Evolutionary conservation across 345 rosid species (phyloP).

Genomic region (Gossypium ekmanianum): DNA sequence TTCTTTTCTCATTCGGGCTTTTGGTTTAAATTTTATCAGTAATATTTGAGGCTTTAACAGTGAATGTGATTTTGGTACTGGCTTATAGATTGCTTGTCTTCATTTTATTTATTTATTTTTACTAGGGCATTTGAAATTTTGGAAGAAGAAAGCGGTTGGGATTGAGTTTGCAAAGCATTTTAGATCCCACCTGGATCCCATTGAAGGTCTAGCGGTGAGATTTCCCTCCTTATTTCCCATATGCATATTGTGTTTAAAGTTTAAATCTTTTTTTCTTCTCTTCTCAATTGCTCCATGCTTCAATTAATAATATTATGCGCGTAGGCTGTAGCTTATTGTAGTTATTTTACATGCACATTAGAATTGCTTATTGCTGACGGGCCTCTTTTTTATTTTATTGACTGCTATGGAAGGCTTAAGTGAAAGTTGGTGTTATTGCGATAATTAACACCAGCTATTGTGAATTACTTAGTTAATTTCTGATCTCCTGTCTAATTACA

Average conservation of each 20-base stretch:
- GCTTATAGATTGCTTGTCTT: not conserved
- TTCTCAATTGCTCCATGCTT: not conserved
- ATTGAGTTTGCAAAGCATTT: slow-evolving; percentile 98
- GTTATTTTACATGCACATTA: not conserved
- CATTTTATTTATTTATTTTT: slow-evolving; percentile 12
- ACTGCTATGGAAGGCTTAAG: not conserved
- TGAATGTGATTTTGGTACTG: not conserved
- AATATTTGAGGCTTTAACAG: not conserved
- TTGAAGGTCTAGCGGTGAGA: slow-evolving; percentile 91
- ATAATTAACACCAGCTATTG: not conserved
- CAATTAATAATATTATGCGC: not conserved
- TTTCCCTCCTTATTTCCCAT: slow-evolving; percentile 5
- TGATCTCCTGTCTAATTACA: not conserved
- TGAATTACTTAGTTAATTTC: not conserved
- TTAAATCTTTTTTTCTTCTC: not conserved
- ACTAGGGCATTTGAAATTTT: slow-evolving; percentile 91
- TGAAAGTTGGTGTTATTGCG: not conserved
- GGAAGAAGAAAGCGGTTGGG: slow-evolving; percentile 87
- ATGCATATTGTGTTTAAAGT: not conserved
- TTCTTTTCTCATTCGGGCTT: not conserved
- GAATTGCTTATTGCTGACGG: not conserved
- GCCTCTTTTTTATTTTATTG: not conserved
- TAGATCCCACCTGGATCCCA: slow-evolving; percentile 90
- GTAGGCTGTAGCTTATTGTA: not conserved
- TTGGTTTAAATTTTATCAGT: not conserved